A percentile compares a stretch with the other conserved stretches of the same genome.
phyloP scores from a whole-genome alignment of 768 basidiomycete genomes.

The Leucogyrophana mollusca region DNA sequence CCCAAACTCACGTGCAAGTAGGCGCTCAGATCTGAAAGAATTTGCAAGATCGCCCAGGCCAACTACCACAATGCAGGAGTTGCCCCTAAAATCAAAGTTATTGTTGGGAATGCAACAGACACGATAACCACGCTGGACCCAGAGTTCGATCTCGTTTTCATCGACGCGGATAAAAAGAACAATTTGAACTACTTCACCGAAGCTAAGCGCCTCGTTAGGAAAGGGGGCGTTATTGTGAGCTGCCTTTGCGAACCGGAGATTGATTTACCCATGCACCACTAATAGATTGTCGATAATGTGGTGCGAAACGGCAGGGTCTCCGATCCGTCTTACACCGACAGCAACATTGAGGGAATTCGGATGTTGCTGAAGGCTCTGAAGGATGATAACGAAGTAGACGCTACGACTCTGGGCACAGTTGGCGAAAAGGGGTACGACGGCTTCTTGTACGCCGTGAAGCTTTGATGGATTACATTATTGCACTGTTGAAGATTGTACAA shows the following conservation, averaged over 20 bases:
- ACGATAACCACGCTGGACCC: conserved; percentile 47
- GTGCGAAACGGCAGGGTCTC: conserved; percentile 49
- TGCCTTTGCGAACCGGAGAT: not conserved
- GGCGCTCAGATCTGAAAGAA: not conserved
- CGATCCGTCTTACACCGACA: conserved; percentile 34
- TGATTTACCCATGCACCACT: not conserved
- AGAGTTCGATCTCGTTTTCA: conserved; percentile 66
- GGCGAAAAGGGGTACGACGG: conserved; percentile 56
- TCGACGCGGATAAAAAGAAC: conserved; percentile 67
- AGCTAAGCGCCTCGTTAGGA: conserved; percentile 56
- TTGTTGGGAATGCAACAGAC: conserved; percentile 52
- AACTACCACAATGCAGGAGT: conserved; percentile 58
- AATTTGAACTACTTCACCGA: conserved; percentile 58
- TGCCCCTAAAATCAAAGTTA: conserved; percentile 43
- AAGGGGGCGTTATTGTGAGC: conserved; percentile 62
- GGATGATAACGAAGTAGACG: conserved; percentile 49
- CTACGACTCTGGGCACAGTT: conserved; percentile 48
- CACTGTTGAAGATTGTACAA: conserved; percentile 6
- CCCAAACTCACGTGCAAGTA: not conserved
- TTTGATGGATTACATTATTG: conserved; percentile 2
- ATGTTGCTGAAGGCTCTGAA: conserved; percentile 44
- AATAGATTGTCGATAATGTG: conserved; percentile 62
- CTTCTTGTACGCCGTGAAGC: conserved; percentile 42
- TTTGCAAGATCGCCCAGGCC: conserved; percentile 51
- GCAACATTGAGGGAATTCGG: conserved; percentile 45